Evolutionary conservation across 371 early-diverging fungal genomes (phyloP).

Genomic region (Lichtheimia corymbifera): DNA sequence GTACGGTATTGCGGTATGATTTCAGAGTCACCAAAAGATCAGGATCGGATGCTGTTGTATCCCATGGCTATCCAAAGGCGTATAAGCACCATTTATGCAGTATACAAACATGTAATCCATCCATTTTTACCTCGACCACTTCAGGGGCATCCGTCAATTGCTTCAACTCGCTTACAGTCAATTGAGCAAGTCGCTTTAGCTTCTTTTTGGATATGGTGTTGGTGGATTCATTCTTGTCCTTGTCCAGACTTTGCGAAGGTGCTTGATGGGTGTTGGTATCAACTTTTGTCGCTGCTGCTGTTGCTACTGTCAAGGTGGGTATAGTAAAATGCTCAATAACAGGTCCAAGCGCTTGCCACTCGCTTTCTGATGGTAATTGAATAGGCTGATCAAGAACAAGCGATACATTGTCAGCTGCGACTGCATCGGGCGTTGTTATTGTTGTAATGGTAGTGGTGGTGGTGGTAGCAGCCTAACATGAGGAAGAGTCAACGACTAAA

Average conservation of each 20-base stretch:
- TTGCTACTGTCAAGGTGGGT: not conserved
- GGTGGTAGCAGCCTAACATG: not conserved
- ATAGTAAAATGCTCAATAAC: constrained; percentile 10
- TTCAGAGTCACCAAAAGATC: constrained; percentile 81
- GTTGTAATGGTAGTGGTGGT: not conserved
- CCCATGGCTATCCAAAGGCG: constrained; percentile 64
- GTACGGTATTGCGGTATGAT: constrained; percentile 81
- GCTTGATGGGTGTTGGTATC: not conserved
- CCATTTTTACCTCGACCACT: constrained; percentile 89
- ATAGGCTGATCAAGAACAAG: not conserved
- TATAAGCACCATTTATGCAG: not conserved
- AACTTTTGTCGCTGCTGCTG: not conserved
- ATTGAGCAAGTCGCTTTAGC: constrained; percentile 53
- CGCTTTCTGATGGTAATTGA: not conserved
- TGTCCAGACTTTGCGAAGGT: not conserved
- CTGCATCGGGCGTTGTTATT: not conserved
- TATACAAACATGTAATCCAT: too few species aligned
- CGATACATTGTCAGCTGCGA: not conserved
- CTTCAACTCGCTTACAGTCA: constrained; percentile 85
- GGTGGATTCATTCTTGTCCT: not conserved
- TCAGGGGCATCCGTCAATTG: constrained; percentile 82
- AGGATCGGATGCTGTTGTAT: constrained; percentile 83
- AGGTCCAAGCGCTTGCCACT: constrained; percentile 2
- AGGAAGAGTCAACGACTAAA: too few species aligned
- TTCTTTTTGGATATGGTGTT: constrained; percentile 57